phyloP scores from a whole-genome alignment of 139 green algal genomes.

The Yamagishiella unicocca region DNA sequence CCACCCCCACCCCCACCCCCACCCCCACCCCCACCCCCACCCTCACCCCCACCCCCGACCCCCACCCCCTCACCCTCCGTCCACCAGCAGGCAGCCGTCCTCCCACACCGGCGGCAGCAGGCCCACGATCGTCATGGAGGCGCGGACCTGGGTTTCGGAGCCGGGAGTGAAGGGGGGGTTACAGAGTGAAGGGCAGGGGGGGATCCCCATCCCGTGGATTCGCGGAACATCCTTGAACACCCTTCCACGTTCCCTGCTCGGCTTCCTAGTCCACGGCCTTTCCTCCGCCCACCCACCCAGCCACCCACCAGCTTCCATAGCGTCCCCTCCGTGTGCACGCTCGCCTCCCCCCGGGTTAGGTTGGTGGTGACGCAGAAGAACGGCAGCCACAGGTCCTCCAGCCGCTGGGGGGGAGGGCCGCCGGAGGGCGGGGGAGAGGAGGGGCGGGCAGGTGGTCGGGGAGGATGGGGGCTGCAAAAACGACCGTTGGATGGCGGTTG shows the following conservation, averaged over 20 bases:
- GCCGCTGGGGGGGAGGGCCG: slow-evolving; percentile 44
- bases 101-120: slow-evolving; percentile 81
- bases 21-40: not conserved
- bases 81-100: slow-evolving; percentile 80
- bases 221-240: not conserved
- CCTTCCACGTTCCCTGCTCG: not conserved
- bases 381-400: slow-evolving; percentile 89
- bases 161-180: no score
- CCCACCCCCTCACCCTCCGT: slow-evolving; percentile 65
- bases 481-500: no score
- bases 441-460: not conserved
- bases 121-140: slow-evolving; percentile 88
- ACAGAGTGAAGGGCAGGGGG: no score
- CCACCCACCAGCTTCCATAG: slow-evolving; percentile 61
- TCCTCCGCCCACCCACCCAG: not conserved
- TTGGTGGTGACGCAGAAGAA: slow-evolving; percentile 88
- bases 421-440: not conserved
- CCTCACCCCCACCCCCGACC: not conserved
- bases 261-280: not conserved
- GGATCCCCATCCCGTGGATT: not conserved
- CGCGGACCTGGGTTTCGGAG: slow-evolving; percentile 59
- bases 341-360: slow-evolving; percentile 69
- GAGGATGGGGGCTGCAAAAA: not conserved
- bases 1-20: not conserved
- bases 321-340: slow-evolving; percentile 64